phyloP scores from a whole-genome alignment of 257 asterid genomes.

The Solanum boliviense region DNA sequence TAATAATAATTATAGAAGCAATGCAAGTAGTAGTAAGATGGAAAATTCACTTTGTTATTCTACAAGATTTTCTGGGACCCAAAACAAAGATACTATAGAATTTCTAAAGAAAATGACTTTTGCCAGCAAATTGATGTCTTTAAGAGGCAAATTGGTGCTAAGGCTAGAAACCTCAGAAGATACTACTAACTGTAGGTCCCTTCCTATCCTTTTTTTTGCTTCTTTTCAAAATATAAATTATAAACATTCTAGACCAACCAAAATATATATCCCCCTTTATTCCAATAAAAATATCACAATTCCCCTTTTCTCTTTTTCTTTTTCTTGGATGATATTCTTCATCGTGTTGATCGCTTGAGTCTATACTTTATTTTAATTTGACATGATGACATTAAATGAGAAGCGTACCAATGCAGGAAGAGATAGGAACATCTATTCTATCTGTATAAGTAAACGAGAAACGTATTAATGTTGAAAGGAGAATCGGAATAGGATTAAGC shows the following conservation, averaged over 20 bases:
- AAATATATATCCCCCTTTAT: neutral
- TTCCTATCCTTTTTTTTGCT: neutral
- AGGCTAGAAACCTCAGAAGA: neutral
- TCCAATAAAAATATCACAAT: neutral
- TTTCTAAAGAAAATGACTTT: constrained; percentile 3
- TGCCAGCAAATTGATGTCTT: constrained; percentile 1
- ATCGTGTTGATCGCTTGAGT: neutral
- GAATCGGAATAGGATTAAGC: neutral
- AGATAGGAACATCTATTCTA: neutral
- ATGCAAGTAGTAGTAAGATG: neutral
- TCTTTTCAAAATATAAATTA: neutral
- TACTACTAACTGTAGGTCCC: neutral
- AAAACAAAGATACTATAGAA: neutral
- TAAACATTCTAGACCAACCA: neutral
- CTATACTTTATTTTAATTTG: neutral
- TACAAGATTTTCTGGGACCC: constrained; percentile 3
- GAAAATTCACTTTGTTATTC: neutral
- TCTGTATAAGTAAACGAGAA: neutral
- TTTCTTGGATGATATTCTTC: neutral
- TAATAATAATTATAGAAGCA: neutral
- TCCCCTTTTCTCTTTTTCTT: neutral
- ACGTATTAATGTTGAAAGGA: too few relatives aligned
- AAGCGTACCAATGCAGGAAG: neutral
- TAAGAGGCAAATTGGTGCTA: constrained; percentile 1
- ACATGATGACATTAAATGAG: neutral